These are phyloP conservation scores for Trifolium fragiferum DNA, from an alignment of 306 rosid genomes.

Conservation along the genomic window DNA sequence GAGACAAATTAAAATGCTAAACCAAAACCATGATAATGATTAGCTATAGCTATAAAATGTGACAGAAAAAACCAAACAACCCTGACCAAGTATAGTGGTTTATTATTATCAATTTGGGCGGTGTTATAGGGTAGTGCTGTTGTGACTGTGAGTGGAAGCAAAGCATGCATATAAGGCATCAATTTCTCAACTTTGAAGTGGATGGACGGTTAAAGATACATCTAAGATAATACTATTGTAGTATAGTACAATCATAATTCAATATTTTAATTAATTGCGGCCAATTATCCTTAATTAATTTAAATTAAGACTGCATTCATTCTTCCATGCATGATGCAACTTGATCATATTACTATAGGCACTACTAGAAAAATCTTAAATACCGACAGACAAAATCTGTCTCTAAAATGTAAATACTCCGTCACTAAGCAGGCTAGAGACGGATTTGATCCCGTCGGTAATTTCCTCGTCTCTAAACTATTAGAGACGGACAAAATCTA, in stretches of 20 bases:
- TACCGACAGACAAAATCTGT: too few species aligned
- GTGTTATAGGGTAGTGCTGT: conserved; percentile 36
- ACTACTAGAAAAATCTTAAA: too few species aligned
- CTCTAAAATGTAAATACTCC: too few species aligned
- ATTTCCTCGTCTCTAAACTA: too few species aligned
- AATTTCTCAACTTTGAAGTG: conserved; percentile 45
- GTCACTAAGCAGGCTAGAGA: too few species aligned
- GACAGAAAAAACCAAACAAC: conserved; percentile 31
- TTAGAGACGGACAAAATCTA: too few species aligned
- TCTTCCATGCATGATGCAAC: neutral
- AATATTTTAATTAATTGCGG: conserved; percentile 5
- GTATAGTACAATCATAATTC: neutral
- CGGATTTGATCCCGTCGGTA: too few species aligned
- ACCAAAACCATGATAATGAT: conserved; percentile 34
- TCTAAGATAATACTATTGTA: neutral
- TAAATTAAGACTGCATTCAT: conserved; percentile 1
- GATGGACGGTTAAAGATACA: conserved; percentile 52
- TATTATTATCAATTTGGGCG: conserved; percentile 39
- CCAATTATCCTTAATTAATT: neutral
- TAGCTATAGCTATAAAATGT: neutral
- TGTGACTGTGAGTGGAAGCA: conserved; percentile 52
- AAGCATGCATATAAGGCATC: conserved; percentile 18
- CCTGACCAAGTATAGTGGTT: conserved; percentile 44
- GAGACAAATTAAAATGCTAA: neutral
- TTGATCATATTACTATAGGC: conserved; percentile 41